Evolutionary conservation across 371 early-diverging fungal species (phyloP), one percentile per base, ranked within the genome.

Genomic region (Phascolomyces articulosus): DNA sequence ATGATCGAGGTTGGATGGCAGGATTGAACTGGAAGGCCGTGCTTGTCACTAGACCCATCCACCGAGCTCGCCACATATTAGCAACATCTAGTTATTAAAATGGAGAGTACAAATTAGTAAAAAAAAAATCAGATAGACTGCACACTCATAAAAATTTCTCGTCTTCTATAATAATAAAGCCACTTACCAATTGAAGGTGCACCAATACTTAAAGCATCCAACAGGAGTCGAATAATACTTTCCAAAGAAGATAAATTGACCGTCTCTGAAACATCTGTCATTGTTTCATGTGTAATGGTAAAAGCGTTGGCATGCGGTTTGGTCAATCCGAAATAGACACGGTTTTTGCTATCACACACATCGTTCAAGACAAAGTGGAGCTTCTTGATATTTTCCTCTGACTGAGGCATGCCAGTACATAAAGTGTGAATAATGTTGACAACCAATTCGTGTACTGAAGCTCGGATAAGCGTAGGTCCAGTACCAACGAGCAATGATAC

Each of bases 1-100:
- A 97, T 0, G 96, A 91, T 24, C 98, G 86, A 0, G 96, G 96
- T 72, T 97, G 98, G 24, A 95, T 86, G 0, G 94, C 94, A 4
- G 93, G 95, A 69, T 96, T 95, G 74, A 91, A 91, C 66, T 94
- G 93, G 85, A 97, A 97, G 0, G 97, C 95, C 16, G 93, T 92
- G 48, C 93, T 91, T 1, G 95, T 88, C n/a, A 95, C 91, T 48
- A 97, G 76, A 3, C 93, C 85, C 86, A 95, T 92, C 96, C 96
- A 96, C 34, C 95, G 86, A 3, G 95, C 89, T 54, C 95, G 89
- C 90, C 95, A 94, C 44, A 84, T 84, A 65, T 91, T 91, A 10
- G 89, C 87, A 28, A 90, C 85, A 61, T 90, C 89, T 76, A 74
- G 27, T 9, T 34, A 34, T 1, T n/a, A n/a, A n/a, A n/a, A n/a